Conservation (phyloP, 192 early-diverging fungal species). For the Anaeromyces robustus region DNA sequence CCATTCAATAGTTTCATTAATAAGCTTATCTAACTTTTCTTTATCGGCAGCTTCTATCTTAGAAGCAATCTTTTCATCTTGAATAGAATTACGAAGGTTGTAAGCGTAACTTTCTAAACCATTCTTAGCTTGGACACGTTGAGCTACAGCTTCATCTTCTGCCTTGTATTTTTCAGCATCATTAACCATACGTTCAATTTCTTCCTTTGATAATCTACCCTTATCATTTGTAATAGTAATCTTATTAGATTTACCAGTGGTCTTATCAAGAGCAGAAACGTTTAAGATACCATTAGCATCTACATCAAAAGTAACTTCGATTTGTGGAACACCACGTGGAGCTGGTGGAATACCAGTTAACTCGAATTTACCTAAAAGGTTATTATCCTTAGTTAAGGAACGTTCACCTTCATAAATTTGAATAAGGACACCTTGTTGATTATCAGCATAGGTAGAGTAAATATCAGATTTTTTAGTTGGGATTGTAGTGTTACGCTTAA, state of each 20-base stretch:
- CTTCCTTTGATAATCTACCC: conserved; percentile 93
- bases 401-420: conserved; percentile 98
- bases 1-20: conserved; percentile 89
- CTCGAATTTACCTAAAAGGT: conserved; percentile 95
- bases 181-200: conserved; percentile 92
- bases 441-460: conserved; percentile 97
- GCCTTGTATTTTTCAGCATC: conserved; percentile 62
- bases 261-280: conserved; percentile 86
- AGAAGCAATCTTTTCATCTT: conserved; percentile 64
- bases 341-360: conserved; percentile 93
- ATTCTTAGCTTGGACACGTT: conserved; percentile 82
- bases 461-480: conserved; percentile 96
- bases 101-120: conserved; percentile 93
- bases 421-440: conserved; percentile 95
- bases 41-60: conserved; percentile 78
- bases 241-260: conserved; percentile 85
- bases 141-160: conserved; percentile 88
- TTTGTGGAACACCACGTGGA: conserved; percentile 91
- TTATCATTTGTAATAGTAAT: conserved; percentile 99
- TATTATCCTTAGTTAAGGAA: conserved; percentile 94
- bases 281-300: conserved; percentile 97
- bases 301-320: conserved; percentile 93
- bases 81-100: conserved; percentile 86
- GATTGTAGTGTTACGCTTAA: conserved; percentile 95
- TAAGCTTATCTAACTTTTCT: conserved; percentile 63